phyloP scores from a whole-genome alignment of 2,329 filamentous ascomycete species.

The Fusarium newnesense region DNA sequence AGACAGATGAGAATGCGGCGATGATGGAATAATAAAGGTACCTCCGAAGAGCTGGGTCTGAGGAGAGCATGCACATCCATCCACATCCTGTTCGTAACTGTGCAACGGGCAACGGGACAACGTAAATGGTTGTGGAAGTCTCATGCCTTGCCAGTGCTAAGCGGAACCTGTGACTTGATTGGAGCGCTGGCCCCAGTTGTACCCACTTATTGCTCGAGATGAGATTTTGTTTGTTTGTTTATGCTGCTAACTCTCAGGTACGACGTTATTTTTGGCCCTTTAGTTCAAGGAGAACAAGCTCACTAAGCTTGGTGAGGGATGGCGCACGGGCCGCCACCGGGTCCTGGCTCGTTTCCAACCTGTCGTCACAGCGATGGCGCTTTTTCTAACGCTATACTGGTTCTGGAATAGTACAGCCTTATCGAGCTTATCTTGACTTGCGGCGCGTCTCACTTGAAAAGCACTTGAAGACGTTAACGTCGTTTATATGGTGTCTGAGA shows the following conservation, averaged over 20 bases:
- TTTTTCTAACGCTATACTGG: constrained; percentile 31
- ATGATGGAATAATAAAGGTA: constrained; percentile 40
- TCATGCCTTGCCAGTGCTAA: constrained; percentile 22
- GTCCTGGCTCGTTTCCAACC: constrained; percentile 20
- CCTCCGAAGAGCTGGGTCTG: constrained; percentile 26
- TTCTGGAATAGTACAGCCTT: not conserved
- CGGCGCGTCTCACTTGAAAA: constrained; percentile 41
- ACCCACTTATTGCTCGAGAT: constrained; percentile 37
- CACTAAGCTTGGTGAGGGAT: constrained; percentile 33
- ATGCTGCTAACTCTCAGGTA: constrained; percentile 39
- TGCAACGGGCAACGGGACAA: constrained; percentile 45
- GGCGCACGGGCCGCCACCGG: constrained; percentile 38
- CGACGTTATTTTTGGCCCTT: constrained; percentile 40
- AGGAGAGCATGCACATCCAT: constrained; percentile 9
- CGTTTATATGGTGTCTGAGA: constrained; percentile 2
- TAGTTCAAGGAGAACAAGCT: constrained; percentile 35
- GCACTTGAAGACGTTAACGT: constrained; percentile 16
- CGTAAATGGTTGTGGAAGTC: constrained; percentile 36
- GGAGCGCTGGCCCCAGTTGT: not conserved
- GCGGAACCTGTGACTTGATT: constrained; percentile 36
- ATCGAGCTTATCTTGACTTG: constrained; percentile 10
- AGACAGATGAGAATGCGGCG: constrained; percentile 17
- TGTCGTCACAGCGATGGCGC: constrained; percentile 50
- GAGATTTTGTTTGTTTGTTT: constrained; percentile 52
- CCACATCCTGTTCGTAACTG: constrained; percentile 35